Evolutionary conservation across 768 basidiomycete species (phyloP), one percentile per base, ranked within the genome.

Genomic region (Omphalotus guepiniiformis): DNA sequence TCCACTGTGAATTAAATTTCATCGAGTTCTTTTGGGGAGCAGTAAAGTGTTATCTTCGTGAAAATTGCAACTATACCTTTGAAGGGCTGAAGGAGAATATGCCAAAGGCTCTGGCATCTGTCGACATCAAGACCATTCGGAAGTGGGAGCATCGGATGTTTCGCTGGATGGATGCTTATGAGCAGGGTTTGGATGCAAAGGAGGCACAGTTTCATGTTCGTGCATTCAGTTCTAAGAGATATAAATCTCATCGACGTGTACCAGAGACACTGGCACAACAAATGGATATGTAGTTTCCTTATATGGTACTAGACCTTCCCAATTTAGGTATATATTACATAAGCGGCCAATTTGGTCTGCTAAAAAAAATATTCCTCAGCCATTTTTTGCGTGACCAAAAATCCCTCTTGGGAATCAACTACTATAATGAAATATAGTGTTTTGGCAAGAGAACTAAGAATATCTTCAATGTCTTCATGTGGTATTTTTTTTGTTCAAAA

Each of bases 131-230:
- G 13, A 60, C 63, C 2, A 64, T 69, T 19, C 53, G 61, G 22
- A 55, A 58, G 35, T 71, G 68, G 68, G 64, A 71, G 40, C 62
- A 69, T 52, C 45, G 55, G 6, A 59, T 61, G 52, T 27, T 44
- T 23, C 18, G 64, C 18, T 69, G 60, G 55, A 63, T 68, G 51
- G 56, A 66, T 38, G 64, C 68, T n/a, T 71, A 70, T 45, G 2
- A 49, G 19, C 32, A 41, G 13, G 63, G 63, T 13, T 39, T 68
- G 15, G 46, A 41, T 23, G 55, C 59, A 3, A 54, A 54, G 32
- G 60, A 61, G 48, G 65, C 66, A 23, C 65, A 68, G 41, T 9
- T 48, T 1, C 38, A 64, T 38, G 64, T 69, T 2, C 55, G 59
- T 43, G 15, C 48, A 21, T 64, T 64, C 53, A 67, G 68, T 47